Evolutionary conservation across 768 basidiomycete genomes (phyloP).

Genomic region (Hericium rajendrae): DNA sequence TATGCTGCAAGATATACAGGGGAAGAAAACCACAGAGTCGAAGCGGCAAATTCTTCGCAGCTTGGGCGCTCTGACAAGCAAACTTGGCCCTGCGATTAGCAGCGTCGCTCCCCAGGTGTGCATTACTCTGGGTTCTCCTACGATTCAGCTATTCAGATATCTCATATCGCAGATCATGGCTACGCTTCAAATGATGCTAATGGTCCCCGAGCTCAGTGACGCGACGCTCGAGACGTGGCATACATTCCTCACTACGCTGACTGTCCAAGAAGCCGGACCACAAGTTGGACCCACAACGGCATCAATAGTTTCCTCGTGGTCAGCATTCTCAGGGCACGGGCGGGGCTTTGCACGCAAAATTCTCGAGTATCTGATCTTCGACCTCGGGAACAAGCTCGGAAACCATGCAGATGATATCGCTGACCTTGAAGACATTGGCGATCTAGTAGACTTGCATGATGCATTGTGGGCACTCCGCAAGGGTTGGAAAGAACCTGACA

Average conservation of each 20-base stretch:
- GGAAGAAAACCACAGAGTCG: slow-evolving; percentile 54
- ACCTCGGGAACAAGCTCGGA: slow-evolving; percentile 44
- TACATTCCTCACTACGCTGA: slow-evolving; percentile 60
- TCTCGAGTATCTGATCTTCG: slow-evolving; percentile 61
- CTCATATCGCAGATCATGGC: slow-evolving; percentile 72
- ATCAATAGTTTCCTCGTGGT: slow-evolving; percentile 73
- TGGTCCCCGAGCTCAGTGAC: slow-evolving; percentile 62
- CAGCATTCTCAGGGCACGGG: slow-evolving; percentile 41
- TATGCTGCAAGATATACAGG: slow-evolving; percentile 74
- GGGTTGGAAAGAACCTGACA: slow-evolving; percentile 40
- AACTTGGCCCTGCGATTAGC: slow-evolving; percentile 62
- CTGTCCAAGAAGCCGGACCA: slow-evolving; percentile 63
- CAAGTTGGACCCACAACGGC: slow-evolving; percentile 85
- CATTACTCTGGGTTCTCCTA: not conserved
- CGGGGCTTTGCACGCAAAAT: slow-evolving; percentile 46
- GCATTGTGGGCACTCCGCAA: slow-evolving; percentile 37
- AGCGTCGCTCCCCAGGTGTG: slow-evolving; percentile 81
- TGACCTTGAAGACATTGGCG: slow-evolving; percentile 63
- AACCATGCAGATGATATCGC: slow-evolving; percentile 68
- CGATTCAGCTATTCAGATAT: not conserved
- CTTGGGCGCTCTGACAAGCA: slow-evolving; percentile 59
- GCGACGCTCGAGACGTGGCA: slow-evolving; percentile 76
- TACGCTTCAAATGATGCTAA: slow-evolving; percentile 84
- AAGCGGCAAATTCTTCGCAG: slow-evolving; percentile 78
- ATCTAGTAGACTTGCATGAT: slow-evolving; percentile 37